Conservation (phyloP, 768 basidiomycete genomes). For the Paxillus involutus region DNA sequence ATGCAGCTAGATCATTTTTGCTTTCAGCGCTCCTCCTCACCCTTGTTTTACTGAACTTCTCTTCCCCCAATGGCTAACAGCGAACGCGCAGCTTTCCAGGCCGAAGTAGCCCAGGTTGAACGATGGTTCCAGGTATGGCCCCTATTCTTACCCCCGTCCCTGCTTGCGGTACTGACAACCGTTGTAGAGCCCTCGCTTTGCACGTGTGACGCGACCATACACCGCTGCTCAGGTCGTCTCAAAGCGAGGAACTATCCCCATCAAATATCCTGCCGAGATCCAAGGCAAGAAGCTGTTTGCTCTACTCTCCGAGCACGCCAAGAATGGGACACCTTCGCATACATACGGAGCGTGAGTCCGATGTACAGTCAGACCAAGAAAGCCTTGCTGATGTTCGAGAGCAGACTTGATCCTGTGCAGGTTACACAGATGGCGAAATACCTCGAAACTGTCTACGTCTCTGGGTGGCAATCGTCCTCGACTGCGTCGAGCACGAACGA, state of each 20-base stretch:
- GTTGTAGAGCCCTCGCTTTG: constrained; percentile 81
- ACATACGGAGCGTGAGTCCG: constrained; percentile 96
- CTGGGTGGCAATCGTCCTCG: constrained; percentile 93
- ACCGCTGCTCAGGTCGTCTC: constrained; percentile 90
- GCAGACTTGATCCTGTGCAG: constrained; percentile 96
- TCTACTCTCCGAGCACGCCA: constrained; percentile 73
- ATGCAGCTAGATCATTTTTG: background rate
- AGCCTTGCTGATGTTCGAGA: background rate
- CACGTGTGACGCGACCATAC: constrained; percentile 86
- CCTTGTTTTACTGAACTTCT: constrained; percentile 25
- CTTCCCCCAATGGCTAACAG: constrained; percentile 47
- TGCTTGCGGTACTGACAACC: background rate
- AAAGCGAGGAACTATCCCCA: constrained; percentile 85
- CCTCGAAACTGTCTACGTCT: constrained; percentile 98
- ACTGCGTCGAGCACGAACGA: constrained; percentile 94
- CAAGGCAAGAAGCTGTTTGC: constrained; percentile 86
- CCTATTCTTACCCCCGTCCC: constrained; percentile 7
- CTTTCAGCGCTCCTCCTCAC: constrained; percentile 7
- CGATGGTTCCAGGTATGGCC: constrained; percentile 85
- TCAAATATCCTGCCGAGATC: constrained; percentile 83
- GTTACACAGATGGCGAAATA: constrained; percentile 99
- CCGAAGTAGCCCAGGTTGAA: constrained; percentile 84
- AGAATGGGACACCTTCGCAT: constrained; percentile 79
- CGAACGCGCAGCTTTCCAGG: constrained; percentile 69
- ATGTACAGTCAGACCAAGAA: background rate